Conservation (phyloP, 257 asterid genomes). For the Coffea canephora region DNA sequence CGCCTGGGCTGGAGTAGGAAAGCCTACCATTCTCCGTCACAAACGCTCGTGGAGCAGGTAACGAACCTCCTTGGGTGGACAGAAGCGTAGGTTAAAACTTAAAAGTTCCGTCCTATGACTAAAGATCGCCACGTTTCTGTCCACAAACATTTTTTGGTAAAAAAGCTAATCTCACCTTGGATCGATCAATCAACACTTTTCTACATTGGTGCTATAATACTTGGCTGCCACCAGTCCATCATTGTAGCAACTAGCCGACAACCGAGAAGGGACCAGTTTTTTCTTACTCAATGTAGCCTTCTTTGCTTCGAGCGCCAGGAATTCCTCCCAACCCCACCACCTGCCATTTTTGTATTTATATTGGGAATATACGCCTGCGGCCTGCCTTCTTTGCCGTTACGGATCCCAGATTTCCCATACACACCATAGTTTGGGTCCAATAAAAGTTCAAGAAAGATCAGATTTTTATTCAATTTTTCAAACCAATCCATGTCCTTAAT, state of each 20-base stretch:
- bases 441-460: background rate
- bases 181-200: background rate
- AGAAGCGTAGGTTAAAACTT: background rate
- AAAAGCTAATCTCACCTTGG: background rate
- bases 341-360: background rate
- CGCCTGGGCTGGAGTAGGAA: too few relatives aligned
- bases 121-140: conserved; percentile 8
- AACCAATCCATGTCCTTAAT: background rate
- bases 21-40: too few relatives aligned
- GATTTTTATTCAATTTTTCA: background rate
- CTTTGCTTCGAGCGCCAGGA: background rate
- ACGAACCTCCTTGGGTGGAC: too few relatives aligned
- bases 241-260: background rate
- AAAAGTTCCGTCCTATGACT: too few relatives aligned
- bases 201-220: background rate
- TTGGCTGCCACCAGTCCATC: background rate
- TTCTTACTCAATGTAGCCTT: background rate
- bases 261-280: background rate
- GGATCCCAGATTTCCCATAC: background rate
- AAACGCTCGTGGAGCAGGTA: too few relatives aligned
- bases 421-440: background rate
- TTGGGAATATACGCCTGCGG: background rate
- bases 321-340: background rate
- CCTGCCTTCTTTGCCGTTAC: background rate
- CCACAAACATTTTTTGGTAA: too few relatives aligned